Evolutionary conservation across 768 basidiomycete species (phyloP).

Genomic region (Suillus decipiens): DNA sequence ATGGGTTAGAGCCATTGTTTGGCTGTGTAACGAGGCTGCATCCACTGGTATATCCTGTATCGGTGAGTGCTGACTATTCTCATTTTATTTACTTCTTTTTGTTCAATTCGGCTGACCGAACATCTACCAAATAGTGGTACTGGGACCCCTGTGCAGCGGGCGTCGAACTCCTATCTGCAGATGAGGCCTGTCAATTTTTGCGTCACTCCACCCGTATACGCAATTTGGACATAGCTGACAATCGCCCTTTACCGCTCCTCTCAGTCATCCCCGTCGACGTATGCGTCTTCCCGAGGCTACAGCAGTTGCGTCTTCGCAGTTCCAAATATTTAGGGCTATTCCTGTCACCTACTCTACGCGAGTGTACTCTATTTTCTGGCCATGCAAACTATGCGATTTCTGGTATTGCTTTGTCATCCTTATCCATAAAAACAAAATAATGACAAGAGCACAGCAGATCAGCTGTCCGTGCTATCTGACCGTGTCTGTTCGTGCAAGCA

Average conservation of each 20-base stretch:
- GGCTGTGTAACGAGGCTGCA: not conserved
- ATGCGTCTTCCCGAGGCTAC: not conserved
- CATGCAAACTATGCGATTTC: not conserved
- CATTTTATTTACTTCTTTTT: not conserved
- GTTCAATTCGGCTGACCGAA: not conserved
- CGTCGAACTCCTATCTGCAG: not conserved
- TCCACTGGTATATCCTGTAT: not conserved
- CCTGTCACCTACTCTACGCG: not conserved
- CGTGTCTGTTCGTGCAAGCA: not conserved
- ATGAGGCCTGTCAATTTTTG: not conserved
- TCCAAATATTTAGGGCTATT: not conserved
- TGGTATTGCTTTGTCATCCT: not conserved
- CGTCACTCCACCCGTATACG: not conserved
- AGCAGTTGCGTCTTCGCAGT: not conserved
- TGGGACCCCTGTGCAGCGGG: not conserved
- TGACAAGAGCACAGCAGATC: not conserved
- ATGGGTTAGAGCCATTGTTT: not conserved
- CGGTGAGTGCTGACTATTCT: not conserved
- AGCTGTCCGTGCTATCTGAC: not conserved
- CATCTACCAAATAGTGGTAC: not conserved
- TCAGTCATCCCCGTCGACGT: not conserved
- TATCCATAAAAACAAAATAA: not conserved
- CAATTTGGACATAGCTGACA: not conserved
- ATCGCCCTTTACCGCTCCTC: not conserved
- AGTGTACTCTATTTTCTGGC: not conserved